Conservation (phyloP, 192 early-diverging fungal genomes). For the Coemansia sp. region DNA sequence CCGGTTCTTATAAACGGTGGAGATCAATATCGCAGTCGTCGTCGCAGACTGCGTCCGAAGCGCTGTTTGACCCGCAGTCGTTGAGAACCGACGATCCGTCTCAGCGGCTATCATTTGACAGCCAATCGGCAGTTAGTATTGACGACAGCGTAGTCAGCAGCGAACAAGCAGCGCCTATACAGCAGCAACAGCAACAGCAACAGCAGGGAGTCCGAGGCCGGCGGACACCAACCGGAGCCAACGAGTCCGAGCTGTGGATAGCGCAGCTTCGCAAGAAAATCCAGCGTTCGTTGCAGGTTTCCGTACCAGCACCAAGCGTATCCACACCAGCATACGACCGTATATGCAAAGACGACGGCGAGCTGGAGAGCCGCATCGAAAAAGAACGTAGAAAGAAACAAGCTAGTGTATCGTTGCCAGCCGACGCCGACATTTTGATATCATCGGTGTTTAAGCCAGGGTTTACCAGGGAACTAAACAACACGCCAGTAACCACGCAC, state of each 20-base stretch:
- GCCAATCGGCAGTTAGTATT: constrained; percentile 32
- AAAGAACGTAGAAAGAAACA: constrained; percentile 14
- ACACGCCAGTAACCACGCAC: constrained; percentile 57
- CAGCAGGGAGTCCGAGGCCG: background rate
- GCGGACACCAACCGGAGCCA: background rate
- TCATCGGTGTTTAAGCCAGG: constrained; percentile 10
- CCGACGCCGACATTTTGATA: constrained; percentile 27
- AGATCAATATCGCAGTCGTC: background rate
- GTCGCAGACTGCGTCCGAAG: background rate
- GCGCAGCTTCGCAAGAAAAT: constrained; percentile 43
- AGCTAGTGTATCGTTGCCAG: constrained; percentile 21
- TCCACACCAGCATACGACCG: constrained; percentile 45
- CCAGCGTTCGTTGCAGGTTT: constrained; percentile 29
- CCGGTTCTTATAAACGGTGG: background rate
- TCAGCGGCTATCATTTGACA: constrained; percentile 10
- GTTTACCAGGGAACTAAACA: constrained; percentile 43
- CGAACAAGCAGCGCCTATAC: background rate
- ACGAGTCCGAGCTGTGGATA: constrained; percentile 30
- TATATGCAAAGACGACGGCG: constrained; percentile 18
- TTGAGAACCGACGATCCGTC: background rate
- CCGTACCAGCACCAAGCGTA: constrained; percentile 6
- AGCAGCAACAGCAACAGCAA: too few relatives aligned
- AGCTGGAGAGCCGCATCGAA: constrained; percentile 30
- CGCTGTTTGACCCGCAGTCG: background rate
- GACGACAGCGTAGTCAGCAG: constrained; percentile 26